phyloP scores from a whole-genome alignment of 768 basidiomycete species.

The Pleurotus eryngii region DNA sequence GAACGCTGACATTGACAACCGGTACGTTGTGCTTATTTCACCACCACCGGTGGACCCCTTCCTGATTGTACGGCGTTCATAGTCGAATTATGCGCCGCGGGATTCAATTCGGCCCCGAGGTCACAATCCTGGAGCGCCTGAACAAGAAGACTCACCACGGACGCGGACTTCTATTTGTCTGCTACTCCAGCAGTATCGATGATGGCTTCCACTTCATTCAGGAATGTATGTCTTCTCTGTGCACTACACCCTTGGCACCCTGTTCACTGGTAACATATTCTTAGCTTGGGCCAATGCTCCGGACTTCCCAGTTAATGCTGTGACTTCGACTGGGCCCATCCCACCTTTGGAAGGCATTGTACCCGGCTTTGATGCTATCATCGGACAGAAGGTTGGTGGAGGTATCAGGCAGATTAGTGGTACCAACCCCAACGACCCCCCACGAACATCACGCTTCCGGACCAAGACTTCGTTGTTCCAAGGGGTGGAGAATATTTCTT shows the following conservation, averaged over 20 bases:
- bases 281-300: slow-evolving; percentile 37
- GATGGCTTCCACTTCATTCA: slow-evolving; percentile 43
- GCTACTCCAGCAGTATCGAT: slow-evolving; percentile 38
- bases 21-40: slow-evolving; percentile 19
- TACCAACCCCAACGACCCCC: slow-evolving; percentile 29
- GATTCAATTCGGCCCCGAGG: slow-evolving; percentile 50
- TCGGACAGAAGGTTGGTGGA: slow-evolving; percentile 29
- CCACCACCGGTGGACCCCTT: too few species aligned
- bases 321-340: slow-evolving; percentile 24
- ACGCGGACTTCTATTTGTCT: slow-evolving; percentile 47
- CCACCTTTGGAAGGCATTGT: slow-evolving; percentile 18
- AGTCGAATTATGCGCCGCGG: slow-evolving; percentile 46
- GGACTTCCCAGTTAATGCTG: slow-evolving; percentile 30
- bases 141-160: slow-evolving; percentile 36
- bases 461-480: slow-evolving; percentile 33
- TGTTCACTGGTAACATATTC: not conserved
- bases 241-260: not conserved
- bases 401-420: slow-evolving; percentile 6
- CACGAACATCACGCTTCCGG: slow-evolving; percentile 27
- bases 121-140: slow-evolving; percentile 33
- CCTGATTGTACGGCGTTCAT: slow-evolving; percentile 5
- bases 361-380: slow-evolving; percentile 46
- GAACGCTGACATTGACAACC: slow-evolving; percentile 18
- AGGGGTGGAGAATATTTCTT: slow-evolving; percentile 56
- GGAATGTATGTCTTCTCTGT: slow-evolving; percentile 22